Evolutionary conservation across 345 rosid genomes (phyloP).

Genomic region (Pugionium dolabratum): DNA sequence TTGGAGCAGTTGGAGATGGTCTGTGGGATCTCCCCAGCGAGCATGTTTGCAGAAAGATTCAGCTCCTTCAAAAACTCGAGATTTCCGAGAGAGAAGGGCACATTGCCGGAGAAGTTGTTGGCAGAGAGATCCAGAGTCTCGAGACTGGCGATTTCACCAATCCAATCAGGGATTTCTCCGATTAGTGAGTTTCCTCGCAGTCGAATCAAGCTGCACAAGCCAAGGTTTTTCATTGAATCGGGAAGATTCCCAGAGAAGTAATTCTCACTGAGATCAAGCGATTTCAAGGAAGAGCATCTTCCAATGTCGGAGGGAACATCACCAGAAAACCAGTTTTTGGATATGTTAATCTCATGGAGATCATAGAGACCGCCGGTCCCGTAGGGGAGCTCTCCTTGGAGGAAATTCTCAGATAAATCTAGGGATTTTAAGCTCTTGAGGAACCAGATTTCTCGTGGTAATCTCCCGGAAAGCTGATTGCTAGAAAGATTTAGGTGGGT

Average conservation of each 20-base stretch:
- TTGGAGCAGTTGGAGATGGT: constrained; percentile 58
- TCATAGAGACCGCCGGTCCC: constrained; percentile 62
- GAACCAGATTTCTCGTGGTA: constrained; percentile 65
- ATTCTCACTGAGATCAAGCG: constrained; percentile 66
- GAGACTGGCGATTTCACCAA: constrained; percentile 60
- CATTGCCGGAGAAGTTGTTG: constrained; percentile 58
- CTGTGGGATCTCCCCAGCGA: constrained; percentile 61
- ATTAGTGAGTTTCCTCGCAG: constrained; percentile 56
- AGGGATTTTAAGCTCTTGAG: constrained; percentile 58
- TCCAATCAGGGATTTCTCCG: constrained; percentile 72
- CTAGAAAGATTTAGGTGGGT: constrained; percentile 60
- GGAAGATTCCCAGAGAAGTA: constrained; percentile 70
- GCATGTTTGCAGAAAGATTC: constrained; percentile 65
- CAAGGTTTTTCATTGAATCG: constrained; percentile 56
- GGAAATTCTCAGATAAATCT: constrained; percentile 65
- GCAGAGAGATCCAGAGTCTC: constrained; percentile 80
- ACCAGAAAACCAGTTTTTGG: constrained; percentile 64
- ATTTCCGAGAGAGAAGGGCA: constrained; percentile 65
- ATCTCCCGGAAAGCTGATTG: constrained; percentile 69
- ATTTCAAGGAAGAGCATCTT: constrained; percentile 51
- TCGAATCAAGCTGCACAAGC: constrained; percentile 51
- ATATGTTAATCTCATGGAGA: constrained; percentile 52
- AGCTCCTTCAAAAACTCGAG: constrained; percentile 59
- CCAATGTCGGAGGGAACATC: constrained; percentile 67
- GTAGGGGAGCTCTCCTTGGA: constrained; percentile 63